Evolutionary conservation across 352 stramenopile species (phyloP), one percentile per base, ranked within the genome.

Genomic region (Globisporangium iwayamae): DNA sequence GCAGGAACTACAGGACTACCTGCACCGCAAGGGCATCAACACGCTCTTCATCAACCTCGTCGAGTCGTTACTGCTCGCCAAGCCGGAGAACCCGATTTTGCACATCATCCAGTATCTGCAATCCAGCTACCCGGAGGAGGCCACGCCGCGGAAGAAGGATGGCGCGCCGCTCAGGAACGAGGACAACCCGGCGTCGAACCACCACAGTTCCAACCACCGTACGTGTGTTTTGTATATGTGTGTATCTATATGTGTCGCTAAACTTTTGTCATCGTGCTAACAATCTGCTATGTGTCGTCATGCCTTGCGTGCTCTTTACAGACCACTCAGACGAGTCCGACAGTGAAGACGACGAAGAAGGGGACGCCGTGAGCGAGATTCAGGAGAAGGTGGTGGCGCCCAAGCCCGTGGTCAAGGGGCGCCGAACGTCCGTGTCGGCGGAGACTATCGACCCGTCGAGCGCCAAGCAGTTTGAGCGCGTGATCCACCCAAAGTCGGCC

Each of bases 21-120:
- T 97, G 62, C 85, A 95, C 70, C 90, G 93, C 72, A 97, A 97
- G 65, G 87, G 88, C 73, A 95, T 97, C 70, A 97, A 96, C 74
- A 94, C 84, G 65, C 83, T 97, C 46, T 97, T 97, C 64, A 95
- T 96, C 61, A 97, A 96, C 75, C 74, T 97, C 62, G 89, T 97
- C 30, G 88, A 97, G 79, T 93, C 90, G 67, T 77, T 97, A 22
- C 68, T 97, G 66, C 73, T 97, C 45, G 76, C 89, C 51, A 96
- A 96, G 71, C 89, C 89, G 2, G 89, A 97, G 62, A 96, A 95
- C 68, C 89, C 89, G 46, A 84, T 97, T 52, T 67, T 75, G 45
- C 90, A 96, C 73, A 96, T 97, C 55, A 90, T 97, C 65, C 80
- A 96, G 79, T 96, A 96, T 61, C 68, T 97, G 53, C 83, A 95